Conservation (phyloP, 345 rosid species). For the Rhizophora mangle region DNA sequence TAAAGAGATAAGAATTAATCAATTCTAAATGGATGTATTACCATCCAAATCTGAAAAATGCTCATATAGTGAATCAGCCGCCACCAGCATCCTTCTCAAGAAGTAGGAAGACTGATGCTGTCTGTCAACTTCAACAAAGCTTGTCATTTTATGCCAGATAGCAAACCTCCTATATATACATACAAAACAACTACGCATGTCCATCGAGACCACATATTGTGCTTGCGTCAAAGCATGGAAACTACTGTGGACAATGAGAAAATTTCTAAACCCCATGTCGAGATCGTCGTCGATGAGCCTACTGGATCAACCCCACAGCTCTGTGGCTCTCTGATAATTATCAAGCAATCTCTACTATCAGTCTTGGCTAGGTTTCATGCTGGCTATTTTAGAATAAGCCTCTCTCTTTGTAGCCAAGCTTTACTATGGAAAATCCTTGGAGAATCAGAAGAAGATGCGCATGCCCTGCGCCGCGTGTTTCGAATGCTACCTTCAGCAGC, state of each 20-base stretch:
- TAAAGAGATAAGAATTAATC: conserved; percentile 12
- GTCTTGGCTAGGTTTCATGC: conserved; percentile 22
- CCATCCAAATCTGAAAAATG: conserved; percentile 7
- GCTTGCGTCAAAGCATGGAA: conserved; percentile 2
- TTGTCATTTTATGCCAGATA: too few relatives aligned
- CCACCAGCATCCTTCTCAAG: neutral
- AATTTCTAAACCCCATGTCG: conserved; percentile 3
- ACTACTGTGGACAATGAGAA: neutral
- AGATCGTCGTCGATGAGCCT: neutral
- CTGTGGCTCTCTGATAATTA: neutral
- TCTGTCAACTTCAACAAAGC: neutral
- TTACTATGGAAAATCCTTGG: conserved; percentile 25
- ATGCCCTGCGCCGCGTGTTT: conserved; percentile 11
- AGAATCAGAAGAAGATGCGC: conserved; percentile 7
- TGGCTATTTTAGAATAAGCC: conserved; percentile 28
- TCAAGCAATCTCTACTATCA: conserved; percentile 10
- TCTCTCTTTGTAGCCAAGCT: conserved; percentile 26
- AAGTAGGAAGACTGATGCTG: neutral
- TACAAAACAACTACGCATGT: conserved; percentile 4
- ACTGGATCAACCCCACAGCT: neutral
- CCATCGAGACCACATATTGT: neutral
- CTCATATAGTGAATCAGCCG: conserved; percentile 4
- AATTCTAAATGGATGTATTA: neutral
- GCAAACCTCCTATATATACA: too few relatives aligned
- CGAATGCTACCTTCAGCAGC: conserved; percentile 18